phyloP scores from a whole-genome alignment of 495 filamentous ascomycete genomes.

The Endocarpon pusillum region DNA sequence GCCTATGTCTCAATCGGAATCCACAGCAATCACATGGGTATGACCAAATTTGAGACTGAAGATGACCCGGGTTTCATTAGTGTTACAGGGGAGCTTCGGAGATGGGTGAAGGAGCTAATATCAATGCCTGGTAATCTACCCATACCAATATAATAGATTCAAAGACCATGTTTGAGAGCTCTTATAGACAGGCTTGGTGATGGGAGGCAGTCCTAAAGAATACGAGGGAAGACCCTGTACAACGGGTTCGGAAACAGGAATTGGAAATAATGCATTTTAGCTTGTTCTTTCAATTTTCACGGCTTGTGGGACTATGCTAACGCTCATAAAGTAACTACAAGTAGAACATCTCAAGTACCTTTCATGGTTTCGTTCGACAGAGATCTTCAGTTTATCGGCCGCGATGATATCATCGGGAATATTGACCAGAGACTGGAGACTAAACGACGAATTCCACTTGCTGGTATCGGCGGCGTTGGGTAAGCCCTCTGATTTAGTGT shows the following conservation, averaged over 20 bases:
- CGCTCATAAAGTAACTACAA: too few species aligned
- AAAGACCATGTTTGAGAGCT: too few species aligned
- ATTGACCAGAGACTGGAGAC: too few species aligned
- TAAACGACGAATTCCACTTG: constrained; percentile 16
- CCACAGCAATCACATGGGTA: constrained; percentile 13
- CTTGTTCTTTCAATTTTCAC: constrained; percentile 1
- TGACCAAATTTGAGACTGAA: constrained; percentile 13
- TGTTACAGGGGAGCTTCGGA: constrained; percentile 4
- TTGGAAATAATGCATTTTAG: constrained; percentile 2
- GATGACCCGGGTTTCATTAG: constrained; percentile 12
- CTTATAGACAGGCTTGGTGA: too few species aligned
- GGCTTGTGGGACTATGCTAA: neutral
- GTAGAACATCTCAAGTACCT: too few species aligned
- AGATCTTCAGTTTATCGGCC: constrained; percentile 4
- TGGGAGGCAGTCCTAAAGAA: too few species aligned
- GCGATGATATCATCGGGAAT: constrained; percentile 1
- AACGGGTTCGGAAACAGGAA: neutral
- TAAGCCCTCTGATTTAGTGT: constrained; percentile 9
- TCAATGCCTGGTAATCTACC: too few species aligned
- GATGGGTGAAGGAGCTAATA: constrained; percentile 4
- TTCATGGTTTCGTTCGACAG: constrained; percentile 3
- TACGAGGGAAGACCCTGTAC: too few species aligned
- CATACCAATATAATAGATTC: too few species aligned
- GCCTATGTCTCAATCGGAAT: constrained; percentile 11
- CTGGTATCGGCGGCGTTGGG: constrained; percentile 35